phyloP scores from a whole-genome alignment of 1,284 basidiomycete species.

The Coniferiporia sulphurascens region DNA sequence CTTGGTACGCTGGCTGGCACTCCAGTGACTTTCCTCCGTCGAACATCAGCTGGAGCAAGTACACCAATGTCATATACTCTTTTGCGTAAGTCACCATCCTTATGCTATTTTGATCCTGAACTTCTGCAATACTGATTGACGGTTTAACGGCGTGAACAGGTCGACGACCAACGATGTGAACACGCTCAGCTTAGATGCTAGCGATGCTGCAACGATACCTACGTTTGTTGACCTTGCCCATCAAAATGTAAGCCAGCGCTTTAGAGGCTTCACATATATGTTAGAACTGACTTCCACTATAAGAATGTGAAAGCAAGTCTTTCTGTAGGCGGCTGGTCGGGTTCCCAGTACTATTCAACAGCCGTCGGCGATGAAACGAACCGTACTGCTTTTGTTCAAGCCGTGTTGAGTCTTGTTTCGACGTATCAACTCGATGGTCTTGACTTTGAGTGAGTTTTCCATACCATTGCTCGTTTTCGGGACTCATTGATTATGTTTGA shows the following conservation, averaged over 20 bases:
- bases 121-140: not conserved
- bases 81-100: constrained; percentile 46
- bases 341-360: constrained; percentile 72
- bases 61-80: constrained; percentile 60
- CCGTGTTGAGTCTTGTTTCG: constrained; percentile 55
- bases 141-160: constrained; percentile 24
- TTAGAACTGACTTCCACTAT: constrained; percentile 24
- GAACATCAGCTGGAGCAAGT: constrained; percentile 53
- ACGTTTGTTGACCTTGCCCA: constrained; percentile 52
- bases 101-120: not conserved
- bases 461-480: not conserved
- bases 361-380: constrained; percentile 57
- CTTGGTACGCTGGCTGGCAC: constrained; percentile 67
- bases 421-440: constrained; percentile 75
- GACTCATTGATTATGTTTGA: not conserved
- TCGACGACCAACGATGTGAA: constrained; percentile 45
- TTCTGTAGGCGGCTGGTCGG: constrained; percentile 87
- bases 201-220: constrained; percentile 41
- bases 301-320: constrained; percentile 68
- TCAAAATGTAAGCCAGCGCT: constrained; percentile 37
- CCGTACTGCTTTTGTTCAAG: constrained; percentile 62
- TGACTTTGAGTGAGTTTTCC: constrained; percentile 69
- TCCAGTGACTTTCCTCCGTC: constrained; percentile 40
- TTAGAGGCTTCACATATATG: not conserved
- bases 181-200: constrained; percentile 36